A percentile compares a stretch with the other conserved stretches of the same genome.
phyloP scores from a whole-genome alignment of 2,329 filamentous ascomycete genomes.

The Ascochyta clinopodiicola region DNA sequence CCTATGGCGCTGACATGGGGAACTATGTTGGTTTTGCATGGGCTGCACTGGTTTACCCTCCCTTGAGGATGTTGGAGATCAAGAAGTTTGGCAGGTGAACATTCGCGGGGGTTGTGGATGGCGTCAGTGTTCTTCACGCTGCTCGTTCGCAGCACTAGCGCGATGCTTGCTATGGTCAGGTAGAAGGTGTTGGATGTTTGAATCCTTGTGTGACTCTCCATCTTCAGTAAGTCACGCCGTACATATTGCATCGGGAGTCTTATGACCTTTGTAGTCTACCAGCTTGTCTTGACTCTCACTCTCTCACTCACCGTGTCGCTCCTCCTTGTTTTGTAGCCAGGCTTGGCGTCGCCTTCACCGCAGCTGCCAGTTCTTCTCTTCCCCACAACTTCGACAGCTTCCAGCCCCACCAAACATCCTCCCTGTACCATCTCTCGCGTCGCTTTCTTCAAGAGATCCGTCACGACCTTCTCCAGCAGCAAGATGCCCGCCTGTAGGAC shows the following conservation, averaged over 20 bases:
- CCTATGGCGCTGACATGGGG: constrained; percentile 66
- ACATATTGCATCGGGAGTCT: too few species aligned
- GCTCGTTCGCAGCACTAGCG: not conserved
- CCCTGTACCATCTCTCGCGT: not conserved
- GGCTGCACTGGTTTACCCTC: constrained; percentile 64
- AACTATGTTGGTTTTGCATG: constrained; percentile 67
- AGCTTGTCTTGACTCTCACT: not conserved
- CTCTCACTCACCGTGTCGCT: not conserved
- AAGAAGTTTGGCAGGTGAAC: constrained; percentile 56
- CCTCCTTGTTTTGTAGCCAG: not conserved
- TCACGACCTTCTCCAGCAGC: not conserved
- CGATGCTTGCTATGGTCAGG: not conserved
- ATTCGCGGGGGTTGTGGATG: not conserved
- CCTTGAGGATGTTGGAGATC: constrained; percentile 60
- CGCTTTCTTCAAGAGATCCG: not conserved
- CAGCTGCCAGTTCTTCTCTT: not conserved
- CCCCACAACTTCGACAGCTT: not conserved
- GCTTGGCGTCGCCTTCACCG: constrained; percentile 5
- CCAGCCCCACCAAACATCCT: not conserved
- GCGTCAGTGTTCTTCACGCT: not conserved
- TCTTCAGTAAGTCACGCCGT: too few species aligned
- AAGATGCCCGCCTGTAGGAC: constrained; percentile 10
- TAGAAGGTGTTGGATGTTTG: too few species aligned
- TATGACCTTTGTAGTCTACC: too few species aligned
- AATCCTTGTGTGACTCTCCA: too few species aligned